Percentiles rank a stretch among this genome's conserved stretches.
These are phyloP conservation scores for Teratosphaeriaceae sp. DNA, from an alignment of 2,329 filamentous ascomycete species.

Conservation along the genomic window DNA sequence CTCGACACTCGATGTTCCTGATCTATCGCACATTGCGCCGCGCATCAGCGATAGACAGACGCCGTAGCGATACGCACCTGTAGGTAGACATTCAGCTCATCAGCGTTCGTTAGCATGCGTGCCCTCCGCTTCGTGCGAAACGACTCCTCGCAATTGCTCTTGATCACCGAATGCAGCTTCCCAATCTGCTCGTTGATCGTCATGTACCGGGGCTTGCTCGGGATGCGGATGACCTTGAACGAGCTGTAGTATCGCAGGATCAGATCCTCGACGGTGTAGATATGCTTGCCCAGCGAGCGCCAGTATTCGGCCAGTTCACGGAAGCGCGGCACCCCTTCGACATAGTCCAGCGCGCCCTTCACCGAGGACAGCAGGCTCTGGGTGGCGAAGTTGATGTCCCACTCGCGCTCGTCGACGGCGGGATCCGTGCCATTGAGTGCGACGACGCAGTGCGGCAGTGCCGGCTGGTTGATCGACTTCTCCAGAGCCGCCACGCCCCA, in stretches of 20 bases:
- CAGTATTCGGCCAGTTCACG: conserved; percentile 34
- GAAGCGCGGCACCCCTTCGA: conserved; percentile 24
- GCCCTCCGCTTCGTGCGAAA: conserved; percentile 34
- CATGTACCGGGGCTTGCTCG: conserved; percentile 34
- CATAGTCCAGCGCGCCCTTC: conserved; percentile 7
- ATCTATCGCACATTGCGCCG: no score
- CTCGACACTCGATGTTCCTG: no score
- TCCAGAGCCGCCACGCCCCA: conserved; percentile 46
- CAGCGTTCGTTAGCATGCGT: conserved; percentile 38
- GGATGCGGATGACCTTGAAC: conserved; percentile 41
- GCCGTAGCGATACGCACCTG: no score
- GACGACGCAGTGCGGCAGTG: conserved; percentile 47
- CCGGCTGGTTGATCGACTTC: conserved; percentile 46
- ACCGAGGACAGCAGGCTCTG: conserved; percentile 29
- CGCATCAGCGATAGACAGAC: no score
- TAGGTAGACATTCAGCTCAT: conserved; percentile 39
- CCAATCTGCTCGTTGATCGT: conserved; percentile 40
- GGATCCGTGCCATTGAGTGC: conserved; percentile 43
- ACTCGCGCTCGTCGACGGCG: conserved; percentile 34
- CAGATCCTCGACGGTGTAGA: conserved; percentile 36
- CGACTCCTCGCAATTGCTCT: conserved; percentile 29
- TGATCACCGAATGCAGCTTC: conserved; percentile 36
- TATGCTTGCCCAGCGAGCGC: conserved; percentile 29
- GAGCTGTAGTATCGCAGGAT: conserved; percentile 43
- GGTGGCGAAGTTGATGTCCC: conserved; percentile 39